Evolutionary conservation across 768 basidiomycete species (phyloP), one percentile per base, ranked within the genome.

Genomic region (Mrakia blollopis): DNA sequence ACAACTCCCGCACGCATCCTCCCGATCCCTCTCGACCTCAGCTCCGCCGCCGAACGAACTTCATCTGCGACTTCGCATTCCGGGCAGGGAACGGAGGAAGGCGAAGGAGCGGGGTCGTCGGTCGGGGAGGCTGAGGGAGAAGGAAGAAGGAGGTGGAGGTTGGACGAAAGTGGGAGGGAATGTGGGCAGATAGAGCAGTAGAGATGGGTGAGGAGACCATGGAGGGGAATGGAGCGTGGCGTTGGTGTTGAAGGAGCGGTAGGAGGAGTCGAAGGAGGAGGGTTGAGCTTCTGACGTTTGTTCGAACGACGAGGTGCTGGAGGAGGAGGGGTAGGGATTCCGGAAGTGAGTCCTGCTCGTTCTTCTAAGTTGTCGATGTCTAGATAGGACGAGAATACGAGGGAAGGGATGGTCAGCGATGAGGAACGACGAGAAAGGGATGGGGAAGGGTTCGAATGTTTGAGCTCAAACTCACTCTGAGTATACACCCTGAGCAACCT

Each of bases 351-450:
- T 5, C 94, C 94, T n/a, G 88, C 90, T 82, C 93, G 93, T 77
- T 86, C 86, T 82, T 96, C 94, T 60, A 96, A 89, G 35, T 89
- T 90, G 82, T 96, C 94, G 78, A 95, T 95, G 84, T 96, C 95
- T 79, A 73, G 54, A 14, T 10, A 8, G 14, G 30, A 32, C 13
- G 18, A 47, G 8, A 30, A 72, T 7, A 11, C 21, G 47, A 1
- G 11, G 44, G 72, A 18, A 21, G 32, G 13, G 62, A 13, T 28
- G 37, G 14, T 68, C 25, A 39, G 65, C 21, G 16, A 25, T 5
- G 32, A 44, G 10, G 23, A 25, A 21, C 39, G 47, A 32, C 18
- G 63, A 21, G 63, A 30, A 23, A 23, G 63, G 30, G 32, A 25
- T 44, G 44, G 11, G 44, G 44, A 44, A 44, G 44, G 47, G 6